Base-by-base conservation (phyloP, 768 basidiomycete species). In the Phlebiopsis gigantea region DNA sequence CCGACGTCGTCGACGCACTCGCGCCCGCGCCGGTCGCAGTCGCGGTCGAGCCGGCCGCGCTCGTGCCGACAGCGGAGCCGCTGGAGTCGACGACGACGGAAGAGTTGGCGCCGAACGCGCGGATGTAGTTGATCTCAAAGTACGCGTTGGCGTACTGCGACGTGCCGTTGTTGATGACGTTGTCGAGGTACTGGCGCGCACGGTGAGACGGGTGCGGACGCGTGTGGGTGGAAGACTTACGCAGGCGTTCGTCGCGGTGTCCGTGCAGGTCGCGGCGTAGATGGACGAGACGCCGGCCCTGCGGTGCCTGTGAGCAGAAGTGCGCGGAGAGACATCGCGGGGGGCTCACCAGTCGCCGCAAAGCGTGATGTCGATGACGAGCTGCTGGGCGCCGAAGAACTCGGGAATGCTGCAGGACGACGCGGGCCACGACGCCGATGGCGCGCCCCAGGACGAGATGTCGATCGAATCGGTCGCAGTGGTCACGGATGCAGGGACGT, bases 81-180 rank as follows among this genome's bases (percentile, higher is more conserved):
- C 22, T 28, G 17, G 39, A 19, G 52, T 34, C 15, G 39, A 57
- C 56, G 42, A 57, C 41, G 46, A 43, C 52, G 43, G 29, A 46
- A 44, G 53, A 46, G 58, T 53, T 59, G 34, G 66, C 71, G 24
- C 73, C 66, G 65, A 83, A 85, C 5, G 79, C 79, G 12, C 81
- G 79, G 51, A 88, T 69, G 58, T 79, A 81, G 43, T 75, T 73
- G 65, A 88, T 73, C 67, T 87, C 84, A 61, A 85, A 88, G 68
- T 79, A 83, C 0, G 80, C 80, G 24, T 70, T 59, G 59, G 75
- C 76, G 68, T 72, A 81, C 50, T 73, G 71, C 21, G 73, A 65
- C 45, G 74, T 70, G 24, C 76, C 77, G 51, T 75, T 69, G 41
- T 79, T 76, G 30, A 77, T 73, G 15, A 83, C 80, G 65, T 77